phyloP scores from a whole-genome alignment of 2,329 filamentous ascomycete species.

The Gremmenia infestans region DNA sequence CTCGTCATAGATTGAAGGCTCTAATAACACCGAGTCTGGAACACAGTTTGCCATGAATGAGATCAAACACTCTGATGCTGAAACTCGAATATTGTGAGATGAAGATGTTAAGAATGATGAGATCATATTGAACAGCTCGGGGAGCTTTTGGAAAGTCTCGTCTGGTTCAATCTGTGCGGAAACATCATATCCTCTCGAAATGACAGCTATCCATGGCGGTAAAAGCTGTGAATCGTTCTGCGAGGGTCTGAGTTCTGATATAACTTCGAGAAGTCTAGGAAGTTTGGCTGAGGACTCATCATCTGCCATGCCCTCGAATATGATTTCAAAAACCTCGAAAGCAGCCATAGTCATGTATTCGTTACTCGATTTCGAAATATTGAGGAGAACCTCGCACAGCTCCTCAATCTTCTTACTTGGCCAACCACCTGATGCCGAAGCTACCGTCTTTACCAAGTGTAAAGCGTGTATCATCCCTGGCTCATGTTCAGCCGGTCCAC shows the following conservation, averaged over 20 bases:
- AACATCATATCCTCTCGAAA: slow-evolving; percentile 92
- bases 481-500: slow-evolving; percentile 58
- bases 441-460: slow-evolving; percentile 87
- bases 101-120: slow-evolving; percentile 77
- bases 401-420: slow-evolving; percentile 93
- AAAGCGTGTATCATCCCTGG: slow-evolving; percentile 86
- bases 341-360: slow-evolving; percentile 95
- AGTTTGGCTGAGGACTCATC: slow-evolving; percentile 85
- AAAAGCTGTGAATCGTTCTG: slow-evolving; percentile 92
- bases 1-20: slow-evolving; percentile 89
- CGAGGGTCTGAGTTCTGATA: slow-evolving; percentile 84
- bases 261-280: slow-evolving; percentile 82
- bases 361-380: slow-evolving; percentile 84
- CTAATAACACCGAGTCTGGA: slow-evolving; percentile 74
- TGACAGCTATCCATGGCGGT: slow-evolving; percentile 92
- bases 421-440: slow-evolving; percentile 85
- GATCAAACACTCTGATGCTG: slow-evolving; percentile 89
- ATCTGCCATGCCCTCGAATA: slow-evolving; percentile 85
- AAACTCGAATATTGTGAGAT: slow-evolving; percentile 89
- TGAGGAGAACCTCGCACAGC: slow-evolving; percentile 81
- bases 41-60: slow-evolving; percentile 91
- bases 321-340: slow-evolving; percentile 96
- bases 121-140: slow-evolving; percentile 76
- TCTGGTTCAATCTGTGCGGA: slow-evolving; percentile 82
- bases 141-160: slow-evolving; percentile 87